Evolutionary conservation across 768 basidiomycete genomes (phyloP).

Genomic region (Xanthoconium purpureum): DNA sequence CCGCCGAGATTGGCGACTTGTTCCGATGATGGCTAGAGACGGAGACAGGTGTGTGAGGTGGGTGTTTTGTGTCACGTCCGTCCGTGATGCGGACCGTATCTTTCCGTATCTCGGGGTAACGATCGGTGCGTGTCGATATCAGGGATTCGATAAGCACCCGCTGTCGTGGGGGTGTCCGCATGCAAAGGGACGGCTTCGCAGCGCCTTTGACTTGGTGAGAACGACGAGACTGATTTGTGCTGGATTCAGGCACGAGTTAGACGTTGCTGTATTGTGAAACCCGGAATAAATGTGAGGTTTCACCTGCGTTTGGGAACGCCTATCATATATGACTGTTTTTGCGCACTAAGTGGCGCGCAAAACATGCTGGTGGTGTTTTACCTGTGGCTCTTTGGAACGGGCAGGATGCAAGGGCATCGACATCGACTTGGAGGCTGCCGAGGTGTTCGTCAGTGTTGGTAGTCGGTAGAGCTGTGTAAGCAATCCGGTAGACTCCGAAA

Average conservation of each 20-base stretch:
- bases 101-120: slow-evolving; percentile 1
- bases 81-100: slow-evolving; percentile 8
- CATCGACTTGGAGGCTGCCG: too few species aligned
- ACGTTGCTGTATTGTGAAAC: not conserved
- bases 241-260: slow-evolving; percentile 5
- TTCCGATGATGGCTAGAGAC: slow-evolving; percentile 6
- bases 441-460: too few species aligned
- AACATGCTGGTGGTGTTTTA: too few species aligned
- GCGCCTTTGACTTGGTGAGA: not conserved
- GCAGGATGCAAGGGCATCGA: too few species aligned
- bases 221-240: not conserved
- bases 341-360: not conserved
- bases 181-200: slow-evolving; percentile 1
- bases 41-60: slow-evolving; percentile 1
- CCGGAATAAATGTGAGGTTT: not conserved
- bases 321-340: not conserved
- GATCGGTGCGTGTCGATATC: slow-evolving; percentile 1
- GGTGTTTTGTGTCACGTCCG: not conserved
- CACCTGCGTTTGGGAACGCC: not conserved
- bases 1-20: slow-evolving; percentile 4
- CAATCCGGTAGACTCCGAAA: not conserved
- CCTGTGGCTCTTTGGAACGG: too few species aligned
- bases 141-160: not conserved
- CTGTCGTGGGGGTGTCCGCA: slow-evolving; percentile 10
- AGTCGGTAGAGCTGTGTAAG: not conserved